Evolutionary conservation across 768 basidiomycete species (phyloP).

Genomic region (Tylopilus vinaceipallidus): DNA sequence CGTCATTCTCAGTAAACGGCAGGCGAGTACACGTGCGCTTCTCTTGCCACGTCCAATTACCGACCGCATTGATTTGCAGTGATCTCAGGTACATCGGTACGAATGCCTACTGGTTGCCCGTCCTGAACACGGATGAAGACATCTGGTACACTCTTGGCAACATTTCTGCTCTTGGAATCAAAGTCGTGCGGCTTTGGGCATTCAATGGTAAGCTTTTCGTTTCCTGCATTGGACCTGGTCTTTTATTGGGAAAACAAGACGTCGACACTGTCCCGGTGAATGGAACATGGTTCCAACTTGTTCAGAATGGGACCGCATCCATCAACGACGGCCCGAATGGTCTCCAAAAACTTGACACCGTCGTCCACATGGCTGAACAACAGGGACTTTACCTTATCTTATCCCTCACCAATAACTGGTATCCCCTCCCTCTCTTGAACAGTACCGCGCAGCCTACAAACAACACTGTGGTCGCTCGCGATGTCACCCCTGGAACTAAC

Average conservation of each 20-base stretch:
- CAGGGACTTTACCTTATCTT: constrained; percentile 52
- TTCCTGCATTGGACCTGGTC: neutral
- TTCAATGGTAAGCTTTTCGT: constrained; percentile 53
- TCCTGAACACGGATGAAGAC: constrained; percentile 52
- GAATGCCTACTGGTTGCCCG: constrained; percentile 65
- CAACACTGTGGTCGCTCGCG: constrained; percentile 17
- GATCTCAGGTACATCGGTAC: constrained; percentile 49
- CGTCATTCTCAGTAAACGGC: constrained; percentile 55
- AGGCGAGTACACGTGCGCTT: constrained; percentile 33
- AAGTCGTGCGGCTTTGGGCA: constrained; percentile 66
- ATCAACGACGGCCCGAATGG: constrained; percentile 63
- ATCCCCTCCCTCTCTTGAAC: constrained; percentile 39
- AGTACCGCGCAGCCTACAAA: constrained; percentile 7
- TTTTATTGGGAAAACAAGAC: constrained; percentile 35
- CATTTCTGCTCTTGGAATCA: constrained; percentile 55
- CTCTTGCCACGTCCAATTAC: neutral
- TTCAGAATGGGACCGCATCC: constrained; percentile 50
- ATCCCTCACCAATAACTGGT: constrained; percentile 64
- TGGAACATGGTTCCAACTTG: constrained; percentile 64
- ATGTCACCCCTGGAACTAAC: constrained; percentile 34
- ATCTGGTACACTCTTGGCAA: constrained; percentile 56
- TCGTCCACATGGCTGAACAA: constrained; percentile 52
- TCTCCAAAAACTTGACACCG: constrained; percentile 59
- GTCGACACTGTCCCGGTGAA: constrained; percentile 51
- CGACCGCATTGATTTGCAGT: constrained; percentile 33